Conservation (phyloP, 2,329 filamentous ascomycete genomes). For the Gremmenia infestans region DNA sequence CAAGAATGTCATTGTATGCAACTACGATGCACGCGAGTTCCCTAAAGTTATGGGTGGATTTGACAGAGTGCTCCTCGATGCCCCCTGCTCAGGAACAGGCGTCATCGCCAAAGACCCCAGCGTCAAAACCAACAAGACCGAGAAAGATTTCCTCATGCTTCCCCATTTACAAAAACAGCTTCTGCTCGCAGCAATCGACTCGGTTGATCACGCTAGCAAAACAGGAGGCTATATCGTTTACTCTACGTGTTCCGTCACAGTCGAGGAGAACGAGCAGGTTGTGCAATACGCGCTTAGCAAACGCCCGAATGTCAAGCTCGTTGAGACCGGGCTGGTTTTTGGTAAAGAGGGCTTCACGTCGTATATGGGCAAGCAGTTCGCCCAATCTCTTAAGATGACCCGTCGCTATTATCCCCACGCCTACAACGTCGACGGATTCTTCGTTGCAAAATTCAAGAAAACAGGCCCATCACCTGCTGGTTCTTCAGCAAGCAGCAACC, state of each 20-base stretch:
- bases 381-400: slow-evolving; percentile 76
- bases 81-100: slow-evolving; percentile 92
- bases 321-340: slow-evolving; percentile 85
- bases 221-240: slow-evolving; percentile 95
- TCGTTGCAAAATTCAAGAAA: slow-evolving; percentile 97
- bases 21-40: slow-evolving; percentile 92
- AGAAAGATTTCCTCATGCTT: slow-evolving; percentile 87
- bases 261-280: slow-evolving; percentile 91
- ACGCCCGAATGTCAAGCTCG: slow-evolving; percentile 88
- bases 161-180: slow-evolving; percentile 95
- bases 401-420: slow-evolving; percentile 84
- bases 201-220: slow-evolving; percentile 83
- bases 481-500: slow-evolving; percentile 26
- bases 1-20: slow-evolving; percentile 91
- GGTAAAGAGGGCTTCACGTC: slow-evolving; percentile 89
- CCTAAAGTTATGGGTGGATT: slow-evolving; percentile 94
- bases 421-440: slow-evolving; percentile 97
- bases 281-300: slow-evolving; percentile 90
- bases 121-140: slow-evolving; percentile 98
- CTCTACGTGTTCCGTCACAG: slow-evolving; percentile 90
- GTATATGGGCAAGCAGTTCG: slow-evolving; percentile 89
- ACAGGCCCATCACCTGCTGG: slow-evolving; percentile 66
- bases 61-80: slow-evolving; percentile 88
- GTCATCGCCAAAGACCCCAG: slow-evolving; percentile 96
- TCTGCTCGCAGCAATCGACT: slow-evolving; percentile 88